Evolutionary conservation across 164 flowering plant genomes (phyloP), one percentile per base, ranked within the genome.

Genomic region (Chimonanthus praecox): DNA sequence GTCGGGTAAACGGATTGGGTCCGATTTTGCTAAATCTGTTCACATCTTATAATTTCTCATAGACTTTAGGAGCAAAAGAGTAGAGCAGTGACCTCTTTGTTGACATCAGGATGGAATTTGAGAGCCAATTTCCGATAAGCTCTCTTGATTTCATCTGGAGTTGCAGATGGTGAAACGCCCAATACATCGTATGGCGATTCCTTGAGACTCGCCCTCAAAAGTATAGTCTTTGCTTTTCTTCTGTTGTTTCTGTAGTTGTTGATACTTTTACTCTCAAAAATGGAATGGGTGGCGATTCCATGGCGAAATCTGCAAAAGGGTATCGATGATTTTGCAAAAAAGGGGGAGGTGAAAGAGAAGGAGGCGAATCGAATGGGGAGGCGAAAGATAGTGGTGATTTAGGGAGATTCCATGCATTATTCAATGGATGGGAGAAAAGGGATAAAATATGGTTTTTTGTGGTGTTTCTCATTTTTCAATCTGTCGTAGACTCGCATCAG

Each of bases 61-160:
- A 20, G 21, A 33, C 33, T 33, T 33, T 1, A 33, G 33, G 15
- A 54, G 10, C 3, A 54, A 54, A 54, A 54, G n/a, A 16, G 60
- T 54, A 10, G 15, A 10, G 60, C 13, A 54, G 60, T 3, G 75
- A 94, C 98, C 97, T 90, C 88, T 74, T 92, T 95, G 74, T 95
- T 95, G 66, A 93, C 98, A 84, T 95, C 99, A 6, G 98, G 99
- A 74, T 95, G 99, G 79, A 83, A 90, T 78, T 90, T 95, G 21
- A 95, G 84, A 78, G 99, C 99, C 68, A 95, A 89, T 78, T 88
- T 95, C 67, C 99, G 78, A 75, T 95, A 95, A 74, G 97, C 97
- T 85, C 90, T 86, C 77, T 93, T 95, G 78, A 95, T 92, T 73
- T 93, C 92, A 71, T 75, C 74, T 44, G 88, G 78, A 66, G 87